Evolutionary conservation across 192 early-diverging fungal genomes (phyloP).

Genomic region (Coemansia sp.): DNA sequence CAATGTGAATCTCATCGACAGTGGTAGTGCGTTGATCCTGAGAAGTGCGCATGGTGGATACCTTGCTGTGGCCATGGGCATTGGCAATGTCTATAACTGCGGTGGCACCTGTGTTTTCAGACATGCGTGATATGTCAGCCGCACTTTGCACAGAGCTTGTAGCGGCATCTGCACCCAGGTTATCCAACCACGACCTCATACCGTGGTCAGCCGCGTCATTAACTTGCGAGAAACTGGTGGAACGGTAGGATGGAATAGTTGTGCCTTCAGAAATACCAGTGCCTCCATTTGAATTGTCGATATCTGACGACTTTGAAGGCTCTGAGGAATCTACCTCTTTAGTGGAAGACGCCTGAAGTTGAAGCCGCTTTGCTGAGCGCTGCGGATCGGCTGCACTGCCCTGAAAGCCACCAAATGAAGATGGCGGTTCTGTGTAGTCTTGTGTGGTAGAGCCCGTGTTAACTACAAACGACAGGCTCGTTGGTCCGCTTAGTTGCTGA

Average conservation of each 20-base stretch:
- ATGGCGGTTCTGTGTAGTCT: not conserved
- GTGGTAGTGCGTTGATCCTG: not conserved
- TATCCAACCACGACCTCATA: conserved; percentile 34
- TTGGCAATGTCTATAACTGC: not conserved
- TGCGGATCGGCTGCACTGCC: not conserved
- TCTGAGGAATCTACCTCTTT: not conserved
- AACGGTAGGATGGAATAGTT: not conserved
- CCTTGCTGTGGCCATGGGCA: not conserved
- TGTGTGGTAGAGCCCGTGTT: conserved; percentile 14
- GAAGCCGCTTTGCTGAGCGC: not conserved
- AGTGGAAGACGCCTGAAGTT: not conserved
- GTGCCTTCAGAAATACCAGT: not conserved
- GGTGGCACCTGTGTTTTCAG: not conserved
- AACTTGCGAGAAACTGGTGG: conserved; percentile 5
- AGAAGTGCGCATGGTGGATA: not conserved
- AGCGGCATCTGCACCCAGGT: conserved; percentile 10
- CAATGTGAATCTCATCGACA: conserved; percentile 37
- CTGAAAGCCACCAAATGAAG: not conserved
- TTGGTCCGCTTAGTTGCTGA: conserved; percentile 12
- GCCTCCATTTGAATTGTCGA: not conserved
- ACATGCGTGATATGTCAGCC: conserved; percentile 5
- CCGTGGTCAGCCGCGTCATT: conserved; percentile 38
- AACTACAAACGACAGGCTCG: conserved; percentile 44
- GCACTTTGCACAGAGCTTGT: not conserved
- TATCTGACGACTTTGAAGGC: not conserved